Percentiles rank a stretch among this genome's conserved stretches.
Evolutionary conservation across 805 yeast genomes (phyloP).

Genomic region (Metschnikowia similis): DNA sequence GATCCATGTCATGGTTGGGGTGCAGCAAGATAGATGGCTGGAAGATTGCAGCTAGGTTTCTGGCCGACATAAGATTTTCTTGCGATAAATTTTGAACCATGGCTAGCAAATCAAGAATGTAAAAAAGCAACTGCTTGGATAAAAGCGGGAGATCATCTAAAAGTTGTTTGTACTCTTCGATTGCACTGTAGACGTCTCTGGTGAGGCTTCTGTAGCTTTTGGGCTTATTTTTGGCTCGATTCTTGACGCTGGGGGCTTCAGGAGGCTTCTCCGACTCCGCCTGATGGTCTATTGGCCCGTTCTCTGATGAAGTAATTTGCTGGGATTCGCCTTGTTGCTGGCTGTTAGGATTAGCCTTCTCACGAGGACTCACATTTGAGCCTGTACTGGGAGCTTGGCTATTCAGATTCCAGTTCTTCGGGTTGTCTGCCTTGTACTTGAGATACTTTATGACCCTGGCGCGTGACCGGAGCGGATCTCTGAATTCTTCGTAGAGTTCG

Average conservation of each 20-base stretch:
- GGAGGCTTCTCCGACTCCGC: neutral
- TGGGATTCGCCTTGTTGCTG: neutral
- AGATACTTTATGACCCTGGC: slow-evolving; percentile 65
- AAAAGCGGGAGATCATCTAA: slow-evolving; percentile 70
- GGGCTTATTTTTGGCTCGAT: slow-evolving; percentile 22
- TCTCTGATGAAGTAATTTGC: neutral
- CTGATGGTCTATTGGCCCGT: neutral
- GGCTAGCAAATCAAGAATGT: slow-evolving; percentile 80
- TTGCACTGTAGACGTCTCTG: slow-evolving; percentile 62
- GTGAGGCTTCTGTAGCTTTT: slow-evolving; percentile 55
- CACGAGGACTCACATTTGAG: neutral
- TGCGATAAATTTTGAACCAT: slow-evolving; percentile 76
- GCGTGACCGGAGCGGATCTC: slow-evolving; percentile 66
- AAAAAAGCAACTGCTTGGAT: slow-evolving; percentile 77
- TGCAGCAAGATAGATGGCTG: slow-evolving; percentile 95
- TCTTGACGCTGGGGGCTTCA: neutral
- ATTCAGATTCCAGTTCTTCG: slow-evolving; percentile 14
- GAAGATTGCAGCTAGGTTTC: slow-evolving; percentile 91
- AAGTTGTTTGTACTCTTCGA: slow-evolving; percentile 64
- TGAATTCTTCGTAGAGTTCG: slow-evolving; percentile 66
- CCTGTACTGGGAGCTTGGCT: neutral
- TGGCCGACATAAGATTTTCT: slow-evolving; percentile 84
- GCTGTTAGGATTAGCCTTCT: neutral
- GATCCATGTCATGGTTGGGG: slow-evolving; percentile 87
- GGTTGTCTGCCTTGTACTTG: slow-evolving; percentile 51